These are phyloP conservation scores for Litchi chinensis DNA, from an alignment of 345 rosid genomes.

Conservation along the genomic window DNA sequence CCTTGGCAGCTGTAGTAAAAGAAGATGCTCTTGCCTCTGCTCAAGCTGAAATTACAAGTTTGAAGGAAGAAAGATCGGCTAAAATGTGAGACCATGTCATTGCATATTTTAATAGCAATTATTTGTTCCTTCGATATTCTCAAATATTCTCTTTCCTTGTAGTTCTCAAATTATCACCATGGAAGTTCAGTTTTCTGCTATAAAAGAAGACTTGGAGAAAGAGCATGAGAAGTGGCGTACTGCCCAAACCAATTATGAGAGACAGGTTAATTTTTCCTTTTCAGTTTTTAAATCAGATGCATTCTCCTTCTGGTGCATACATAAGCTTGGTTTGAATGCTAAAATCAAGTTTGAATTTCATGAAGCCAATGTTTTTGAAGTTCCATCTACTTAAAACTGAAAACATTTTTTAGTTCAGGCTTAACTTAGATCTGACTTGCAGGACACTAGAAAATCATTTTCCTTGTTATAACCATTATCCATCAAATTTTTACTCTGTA, in stretches of 20 bases:
- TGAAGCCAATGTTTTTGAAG: neutral
- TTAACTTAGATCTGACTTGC: neutral
- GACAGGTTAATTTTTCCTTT: slow-evolving; percentile 63
- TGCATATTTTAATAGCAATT: slow-evolving; percentile 14
- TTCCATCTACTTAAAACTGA: neutral
- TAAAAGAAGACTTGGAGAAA: slow-evolving; percentile 69
- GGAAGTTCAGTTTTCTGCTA: slow-evolving; percentile 62
- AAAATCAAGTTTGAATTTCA: neutral
- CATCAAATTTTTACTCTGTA: neutral
- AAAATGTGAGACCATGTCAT: slow-evolving; percentile 52
- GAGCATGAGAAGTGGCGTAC: slow-evolving; percentile 79
- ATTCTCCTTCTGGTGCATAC: neutral
- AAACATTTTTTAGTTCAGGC: slow-evolving; percentile 3
- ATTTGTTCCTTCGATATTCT: slow-evolving; percentile 18
- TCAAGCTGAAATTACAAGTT: slow-evolving; percentile 57
- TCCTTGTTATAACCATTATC: neutral
- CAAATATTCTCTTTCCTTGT: slow-evolving; percentile 29
- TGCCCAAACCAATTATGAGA: slow-evolving; percentile 90
- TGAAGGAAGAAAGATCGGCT: slow-evolving; percentile 66
- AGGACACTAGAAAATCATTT: neutral
- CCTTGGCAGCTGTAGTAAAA: slow-evolving; percentile 62
- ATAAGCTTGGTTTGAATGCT: neutral
- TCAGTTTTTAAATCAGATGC: neutral
- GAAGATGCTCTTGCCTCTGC: slow-evolving; percentile 73
- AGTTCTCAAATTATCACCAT: slow-evolving; percentile 70